Evolutionary conservation across 768 basidiomycete genomes (phyloP), one percentile per base, ranked within the genome.

Genomic region (Lentinula sp.): DNA sequence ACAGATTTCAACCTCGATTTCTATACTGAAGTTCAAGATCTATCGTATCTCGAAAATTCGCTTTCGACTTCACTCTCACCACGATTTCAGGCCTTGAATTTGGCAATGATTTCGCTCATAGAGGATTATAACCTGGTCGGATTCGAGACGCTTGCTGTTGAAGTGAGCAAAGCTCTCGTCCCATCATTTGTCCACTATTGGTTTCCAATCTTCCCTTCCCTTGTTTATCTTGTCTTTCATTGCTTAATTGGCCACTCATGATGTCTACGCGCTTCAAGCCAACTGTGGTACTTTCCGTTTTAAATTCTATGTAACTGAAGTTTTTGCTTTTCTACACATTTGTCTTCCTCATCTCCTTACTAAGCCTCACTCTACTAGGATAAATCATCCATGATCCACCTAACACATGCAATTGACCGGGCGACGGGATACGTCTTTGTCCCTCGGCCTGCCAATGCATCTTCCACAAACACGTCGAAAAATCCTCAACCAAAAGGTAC

Each of bases 1-100:
- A 61, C 6, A 53, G 96, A 96, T 48, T 98, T 99, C 79, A 97
- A 96, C 68, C 87, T 99, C 33, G 92, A 94, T 65, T 99, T 91
- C 72, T 98, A 98, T 72, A 98, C 97, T 45, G 95, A 99, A 74
- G 97, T 97, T 0, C 95, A 97, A 73, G 96, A 99, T 69, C 80
- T 99, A 0, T 88, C 89, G 1, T 88, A 98, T 71, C 84, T 99
- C 20, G 85, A 92, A 65, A 88, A 87, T 63, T 76, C 85, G 0
- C 83, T 98, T 15, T 78, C 85, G 0, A 70, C 84, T 0, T 82
- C 89, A 0, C 66, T 76, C 3, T 74, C 81, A 1, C 85, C 88
- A 1, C 85, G 86, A 42, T 97, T 85, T 67, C 76, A 82, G 0
- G 85, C 86, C 7, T 74, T 99, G 49, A 98, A 98, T 71, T 85